Evolutionary conservation across 306 rosid genomes (phyloP), one percentile per base, ranked within the genome.

Genomic region (Castanea sativa): DNA sequence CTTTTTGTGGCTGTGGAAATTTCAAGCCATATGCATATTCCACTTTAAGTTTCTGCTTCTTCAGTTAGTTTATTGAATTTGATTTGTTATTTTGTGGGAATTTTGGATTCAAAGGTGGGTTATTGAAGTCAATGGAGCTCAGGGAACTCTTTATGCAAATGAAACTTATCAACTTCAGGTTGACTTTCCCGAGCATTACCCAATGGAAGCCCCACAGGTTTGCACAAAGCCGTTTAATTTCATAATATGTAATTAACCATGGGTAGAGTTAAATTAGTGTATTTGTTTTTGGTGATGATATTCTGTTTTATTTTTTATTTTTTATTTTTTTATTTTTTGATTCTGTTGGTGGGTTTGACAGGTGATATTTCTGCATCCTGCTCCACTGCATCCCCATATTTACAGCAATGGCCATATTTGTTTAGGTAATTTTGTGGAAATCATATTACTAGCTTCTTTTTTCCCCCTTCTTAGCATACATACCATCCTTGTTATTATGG

Each of bases 181-280:
- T 1, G 99, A 96, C 71, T 96, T 96, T 79, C 99, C 99, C 5
- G 98, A 96, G 91, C 92, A 96, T 91, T 96, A 96, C 80, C 99
- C 98, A 2, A 96, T 96, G 99, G 98, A 96, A 88, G 98, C 99
- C 51, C 99, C 99, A 0, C 99, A 96, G 99, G 99, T 96, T 64
- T 45, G 79, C 60, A 16, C 51, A 45, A 53, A 45, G 52, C 55
- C 63, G 13, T 77, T 75, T 55, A 14, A 1, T 30, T 73, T 51
- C 6, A 12, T 16, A 64, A 64, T 51, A 1, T 81, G 6, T 71
- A 71, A 53, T 64, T 78, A 8, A 65, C 49, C 12, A 71, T 72
- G 57, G 27, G 76, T 6, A 5, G 20, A 38, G n/a, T 43, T 27
- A 16, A 15, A 52, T 59, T 52, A 12, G 63, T 20, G 23, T 41